phyloP scores from a whole-genome alignment of 805 yeast species.

The Myxozyma kluyveri region DNA sequence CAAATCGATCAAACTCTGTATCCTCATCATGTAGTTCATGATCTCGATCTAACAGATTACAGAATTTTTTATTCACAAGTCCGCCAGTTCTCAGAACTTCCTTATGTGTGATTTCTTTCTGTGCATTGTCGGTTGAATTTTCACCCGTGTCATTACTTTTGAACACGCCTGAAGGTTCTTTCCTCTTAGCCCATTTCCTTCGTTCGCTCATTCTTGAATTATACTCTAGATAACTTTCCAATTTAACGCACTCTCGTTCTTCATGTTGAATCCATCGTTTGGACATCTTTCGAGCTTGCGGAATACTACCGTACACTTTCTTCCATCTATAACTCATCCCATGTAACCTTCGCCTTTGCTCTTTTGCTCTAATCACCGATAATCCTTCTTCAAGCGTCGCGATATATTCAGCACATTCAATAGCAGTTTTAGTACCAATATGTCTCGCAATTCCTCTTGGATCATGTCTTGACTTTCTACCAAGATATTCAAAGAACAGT shows the following conservation, averaged over 20 bases:
- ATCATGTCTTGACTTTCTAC: constrained; percentile 23
- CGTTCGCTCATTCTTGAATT: constrained; percentile 9
- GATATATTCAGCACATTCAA: constrained; percentile 24
- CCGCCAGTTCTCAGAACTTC: constrained; percentile 5
- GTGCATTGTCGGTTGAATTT: neutral
- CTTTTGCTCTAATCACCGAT: constrained; percentile 6
- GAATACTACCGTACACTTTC: constrained; percentile 13
- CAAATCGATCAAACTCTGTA: neutral
- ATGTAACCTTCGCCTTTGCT: constrained; percentile 5
- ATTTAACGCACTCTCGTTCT: constrained; percentile 15
- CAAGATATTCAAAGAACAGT: constrained; percentile 16
- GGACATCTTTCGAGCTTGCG: constrained; percentile 26
- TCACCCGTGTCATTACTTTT: neutral
- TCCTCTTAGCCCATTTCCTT: neutral
- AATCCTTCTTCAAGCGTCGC: constrained; percentile 12
- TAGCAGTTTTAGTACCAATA: constrained; percentile 14
- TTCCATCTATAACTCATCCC: constrained; percentile 21
- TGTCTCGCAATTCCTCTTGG: constrained; percentile 22
- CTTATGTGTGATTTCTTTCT: neutral
- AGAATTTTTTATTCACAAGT: constrained; percentile 1
- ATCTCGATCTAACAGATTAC: constrained; percentile 1
- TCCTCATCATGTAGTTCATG: neutral
- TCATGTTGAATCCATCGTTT: constrained; percentile 21
- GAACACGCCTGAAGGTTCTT: neutral
- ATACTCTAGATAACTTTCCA: constrained; percentile 13